These are phyloP conservation scores for Raffaelea arxii DNA, from an alignment of 2,329 filamentous ascomycete genomes.

Conservation along the genomic window DNA sequence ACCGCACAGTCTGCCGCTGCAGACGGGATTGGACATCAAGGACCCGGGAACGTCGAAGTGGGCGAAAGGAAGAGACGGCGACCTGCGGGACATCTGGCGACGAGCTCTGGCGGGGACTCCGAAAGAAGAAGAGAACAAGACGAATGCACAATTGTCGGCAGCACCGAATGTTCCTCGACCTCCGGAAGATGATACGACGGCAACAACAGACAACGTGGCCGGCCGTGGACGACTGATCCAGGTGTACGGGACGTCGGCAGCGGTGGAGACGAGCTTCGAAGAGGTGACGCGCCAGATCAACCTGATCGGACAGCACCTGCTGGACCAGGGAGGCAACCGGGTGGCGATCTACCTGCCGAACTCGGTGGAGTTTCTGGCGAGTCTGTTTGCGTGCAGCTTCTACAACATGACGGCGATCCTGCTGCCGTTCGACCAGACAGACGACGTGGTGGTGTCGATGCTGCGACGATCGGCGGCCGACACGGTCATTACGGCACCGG, in stretches of 20 bases:
- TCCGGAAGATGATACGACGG: too few species aligned
- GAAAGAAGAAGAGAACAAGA: slow-evolving; percentile 53
- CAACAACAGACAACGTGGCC: slow-evolving; percentile 36
- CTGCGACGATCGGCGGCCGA: slow-evolving; percentile 67
- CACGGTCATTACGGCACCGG: slow-evolving; percentile 73
- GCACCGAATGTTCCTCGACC: too few species aligned
- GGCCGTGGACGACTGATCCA: slow-evolving; percentile 67
- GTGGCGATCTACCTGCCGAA: slow-evolving; percentile 91
- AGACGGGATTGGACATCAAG: slow-evolving; percentile 71
- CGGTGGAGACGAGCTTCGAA: slow-evolving; percentile 61
- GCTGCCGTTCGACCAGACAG: slow-evolving; percentile 70
- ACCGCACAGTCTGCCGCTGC: slow-evolving; percentile 76
- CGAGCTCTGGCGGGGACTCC: slow-evolving; percentile 55
- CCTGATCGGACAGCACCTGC: slow-evolving; percentile 68
- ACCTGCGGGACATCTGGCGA: slow-evolving; percentile 86
- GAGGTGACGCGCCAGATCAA: slow-evolving; percentile 80
- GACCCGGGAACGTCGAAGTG: slow-evolving; percentile 72
- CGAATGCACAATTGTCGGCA: too few species aligned
- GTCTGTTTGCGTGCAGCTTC: slow-evolving; percentile 83
- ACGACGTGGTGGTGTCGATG: slow-evolving; percentile 60
- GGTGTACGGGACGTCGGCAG: slow-evolving; percentile 64
- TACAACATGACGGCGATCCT: slow-evolving; percentile 79
- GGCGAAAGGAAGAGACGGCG: slow-evolving; percentile 74
- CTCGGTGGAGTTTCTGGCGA: slow-evolving; percentile 75
- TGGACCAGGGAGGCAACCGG: slow-evolving; percentile 60